Evolutionary conservation across 768 basidiomycete genomes (phyloP), one percentile per base, ranked within the genome.

Genomic region (Austroboletus eburneus): DNA sequence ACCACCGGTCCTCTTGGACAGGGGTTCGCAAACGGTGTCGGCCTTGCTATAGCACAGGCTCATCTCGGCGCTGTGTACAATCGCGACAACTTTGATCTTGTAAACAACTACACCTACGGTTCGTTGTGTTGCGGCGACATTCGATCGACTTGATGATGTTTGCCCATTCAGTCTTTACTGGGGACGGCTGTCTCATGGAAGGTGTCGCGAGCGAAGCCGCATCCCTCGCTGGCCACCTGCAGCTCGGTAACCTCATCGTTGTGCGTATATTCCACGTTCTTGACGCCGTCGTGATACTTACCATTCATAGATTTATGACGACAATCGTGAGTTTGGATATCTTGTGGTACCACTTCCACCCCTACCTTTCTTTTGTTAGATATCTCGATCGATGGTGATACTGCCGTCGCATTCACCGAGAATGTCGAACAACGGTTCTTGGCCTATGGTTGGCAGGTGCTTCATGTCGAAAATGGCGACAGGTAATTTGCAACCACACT

Each of bases 131-230:
- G n/a, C 56, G 43, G 66, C 41, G 3, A n/a, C 44, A 42, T 42
- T 30, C 17, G 36, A 27, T 18, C 41, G n/a, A 24, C 9, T 41
- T 27, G 43, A 46, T 43, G 41, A 48, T 42, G 18, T 39, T 49
- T 8, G 44, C 40, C 42, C 17, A 51, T 21, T 42, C 10, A 90
- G 90, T 87, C 42, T 95, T 96, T 74, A 77, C 80, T 50, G 94
- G 94, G 59, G 94, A 97, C 69, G 94, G 94, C 38, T 97, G 94
- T 71, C 76, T 97, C 44, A 93, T 94, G 87, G 94, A 97, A 69
- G 94, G 94, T 75, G 84, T 97, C 55, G 79, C 92, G n/a, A 78
- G 79, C 52, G 94, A 97, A 67, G 91, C 94, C 33, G 86, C 87
- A 50, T 91, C 87, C 59, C 78, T 96, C 53, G 93, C 91, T 50